Evolutionary conservation across 139 green algal species (phyloP).

Genomic region (Desmodesmus armatus): DNA sequence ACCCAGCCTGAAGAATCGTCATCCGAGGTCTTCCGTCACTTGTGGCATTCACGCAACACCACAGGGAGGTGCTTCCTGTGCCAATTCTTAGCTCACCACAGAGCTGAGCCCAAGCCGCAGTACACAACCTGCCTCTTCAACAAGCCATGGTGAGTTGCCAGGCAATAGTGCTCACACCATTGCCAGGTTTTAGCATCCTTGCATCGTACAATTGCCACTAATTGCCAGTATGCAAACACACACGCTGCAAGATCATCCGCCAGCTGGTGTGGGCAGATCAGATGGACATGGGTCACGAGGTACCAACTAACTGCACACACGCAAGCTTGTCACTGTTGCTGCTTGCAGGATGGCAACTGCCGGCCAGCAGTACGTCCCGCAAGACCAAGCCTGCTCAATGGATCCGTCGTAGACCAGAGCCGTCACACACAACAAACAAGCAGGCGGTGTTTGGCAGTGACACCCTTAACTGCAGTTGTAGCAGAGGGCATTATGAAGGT

Average conservation of each 20-base stretch:
- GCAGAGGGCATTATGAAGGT: too few relatives aligned
- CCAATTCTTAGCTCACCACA: neutral
- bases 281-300: too few relatives aligned
- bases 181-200: too few relatives aligned
- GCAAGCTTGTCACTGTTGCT: too few relatives aligned
- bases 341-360: neutral
- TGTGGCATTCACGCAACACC: neutral
- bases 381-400: neutral
- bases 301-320: too few relatives aligned
- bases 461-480: neutral
- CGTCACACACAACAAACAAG: too few relatives aligned
- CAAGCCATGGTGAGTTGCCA: too few relatives aligned
- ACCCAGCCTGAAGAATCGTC: neutral
- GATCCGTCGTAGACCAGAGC: neutral
- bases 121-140: conserved; percentile 40
- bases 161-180: too few relatives aligned
- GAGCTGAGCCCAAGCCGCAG: neutral
- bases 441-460: neutral
- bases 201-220: too few relatives aligned
- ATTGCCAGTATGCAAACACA: too few relatives aligned
- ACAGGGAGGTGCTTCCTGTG: conserved; percentile 20
- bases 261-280: too few relatives aligned
- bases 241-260: too few relatives aligned
- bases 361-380: neutral
- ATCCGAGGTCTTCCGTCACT: neutral